Conservation (phyloP, 768 basidiomycete genomes). For the Leccinum longicurvipes region DNA sequence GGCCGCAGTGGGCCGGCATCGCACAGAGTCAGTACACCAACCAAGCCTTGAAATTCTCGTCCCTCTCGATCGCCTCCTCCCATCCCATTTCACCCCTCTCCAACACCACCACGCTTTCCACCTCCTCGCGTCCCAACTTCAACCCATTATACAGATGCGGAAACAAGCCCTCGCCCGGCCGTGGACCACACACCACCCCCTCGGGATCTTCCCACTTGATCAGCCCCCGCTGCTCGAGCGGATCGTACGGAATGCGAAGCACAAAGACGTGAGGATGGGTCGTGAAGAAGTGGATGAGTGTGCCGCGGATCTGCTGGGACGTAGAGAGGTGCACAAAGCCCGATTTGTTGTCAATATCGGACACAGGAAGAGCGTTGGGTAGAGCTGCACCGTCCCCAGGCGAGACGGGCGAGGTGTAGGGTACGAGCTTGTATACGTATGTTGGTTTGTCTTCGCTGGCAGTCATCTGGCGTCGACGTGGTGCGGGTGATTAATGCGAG, state of each 20-base stretch:
- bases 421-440: constrained; percentile 63
- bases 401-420: constrained; percentile 37
- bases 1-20: too few species aligned
- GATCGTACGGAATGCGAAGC: constrained; percentile 41
- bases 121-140: constrained; percentile 41
- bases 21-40: constrained; percentile 32
- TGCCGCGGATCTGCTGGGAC: constrained; percentile 44
- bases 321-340: constrained; percentile 59
- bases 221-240: constrained; percentile 30
- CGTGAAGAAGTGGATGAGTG: constrained; percentile 45
- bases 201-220: constrained; percentile 51
- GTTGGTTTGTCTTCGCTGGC: constrained; percentile 31
- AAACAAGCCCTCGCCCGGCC: constrained; percentile 45
- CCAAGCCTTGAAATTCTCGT: constrained; percentile 32
- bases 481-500: neutral
- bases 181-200: constrained; percentile 37
- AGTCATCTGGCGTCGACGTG: constrained; percentile 5
- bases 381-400: constrained; percentile 30
- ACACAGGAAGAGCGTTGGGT: constrained; percentile 47
- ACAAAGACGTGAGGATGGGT: constrained; percentile 39
- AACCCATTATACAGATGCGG: constrained; percentile 53
- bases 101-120: constrained; percentile 38
- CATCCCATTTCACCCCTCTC: constrained; percentile 30
- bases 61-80: constrained; percentile 26
- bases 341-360: constrained; percentile 42